Base-by-base conservation (phyloP, 495 filamentous ascomycete genomes). In the Hypoxylon trugodes region DNA sequence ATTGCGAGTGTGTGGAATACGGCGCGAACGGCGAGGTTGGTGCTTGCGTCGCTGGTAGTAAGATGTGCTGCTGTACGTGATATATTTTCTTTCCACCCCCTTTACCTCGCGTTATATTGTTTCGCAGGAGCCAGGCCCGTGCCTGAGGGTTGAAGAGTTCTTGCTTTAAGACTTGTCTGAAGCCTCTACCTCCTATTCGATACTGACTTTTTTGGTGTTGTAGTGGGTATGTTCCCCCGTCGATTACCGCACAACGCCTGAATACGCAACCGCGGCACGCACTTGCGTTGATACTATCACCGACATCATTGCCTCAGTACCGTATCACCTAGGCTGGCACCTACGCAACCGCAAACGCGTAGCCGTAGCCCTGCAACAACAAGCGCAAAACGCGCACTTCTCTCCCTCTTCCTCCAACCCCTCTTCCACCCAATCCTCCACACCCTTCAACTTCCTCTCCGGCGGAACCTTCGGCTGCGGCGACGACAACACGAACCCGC, bases 41-140 rank as follows among this genome's bases (percentile, higher is more conserved):
- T 78, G n/a, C 66, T 84, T 8, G 71, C 73, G 13, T 74, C 75
- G 5, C 61, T 79, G 12, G 73, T 75, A 16, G 75, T 84, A 1
- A 74, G 82, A 6, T 83, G 82, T 65, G 77, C 79, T 4, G 82
- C 82, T n/a, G n/a, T n/a, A n/a, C n/a, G n/a, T n/a, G n/a, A n/a
- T n/a, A n/a, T n/a, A n/a, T n/a, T n/a, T n/a, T n/a, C n/a, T n/a
- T n/a, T n/a, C n/a, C n/a, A n/a, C n/a, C n/a, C n/a, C n/a, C n/a
- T n/a, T n/a, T n/a, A n/a, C n/a, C n/a, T n/a, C n/a, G n/a, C n/a
- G n/a, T n/a, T n/a, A n/a, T n/a, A n/a, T n/a, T n/a, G n/a, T n/a
- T n/a, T n/a, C n/a, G n/a, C n/a, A n/a, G n/a, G n/a, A n/a, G n/a
- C n/a, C n/a, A n/a, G n/a, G n/a, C n/a, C n/a, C n/a, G n/a, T n/a